Evolutionary conservation across 148 eudicot species (phyloP).

Genomic region (Limonium bicolor): DNA sequence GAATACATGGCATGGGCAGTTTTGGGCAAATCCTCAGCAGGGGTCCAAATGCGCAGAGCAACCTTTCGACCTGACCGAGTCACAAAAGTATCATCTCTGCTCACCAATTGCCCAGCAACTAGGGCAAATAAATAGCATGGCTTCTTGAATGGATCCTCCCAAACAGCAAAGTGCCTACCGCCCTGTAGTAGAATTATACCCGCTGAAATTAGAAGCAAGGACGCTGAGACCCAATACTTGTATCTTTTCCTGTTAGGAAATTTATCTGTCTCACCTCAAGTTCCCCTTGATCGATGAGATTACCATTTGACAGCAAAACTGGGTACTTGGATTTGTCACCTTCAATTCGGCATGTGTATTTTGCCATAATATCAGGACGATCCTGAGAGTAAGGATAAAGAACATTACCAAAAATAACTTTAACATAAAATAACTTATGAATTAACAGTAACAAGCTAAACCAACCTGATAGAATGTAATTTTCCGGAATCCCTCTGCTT

Average conservation of each 20-base stretch:
- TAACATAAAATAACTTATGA: neutral
- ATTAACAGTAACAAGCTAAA: neutral
- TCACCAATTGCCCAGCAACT: slow-evolving; percentile 88
- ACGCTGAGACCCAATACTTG: too few species aligned
- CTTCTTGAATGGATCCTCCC: slow-evolving; percentile 99
- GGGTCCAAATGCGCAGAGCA: slow-evolving; percentile 85
- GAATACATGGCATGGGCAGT: slow-evolving; percentile 98
- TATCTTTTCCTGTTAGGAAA: too few species aligned
- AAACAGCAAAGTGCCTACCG: slow-evolving; percentile 71
- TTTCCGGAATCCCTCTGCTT: slow-evolving; percentile 97
- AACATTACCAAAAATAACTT: neutral
- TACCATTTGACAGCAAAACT: slow-evolving; percentile 82
- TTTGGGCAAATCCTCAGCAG: slow-evolving; percentile 71
- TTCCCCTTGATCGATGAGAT: slow-evolving; percentile 83
- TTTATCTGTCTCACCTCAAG: slow-evolving; percentile 45
- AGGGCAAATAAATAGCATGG: slow-evolving; percentile 95
- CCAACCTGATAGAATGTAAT: slow-evolving; percentile 89
- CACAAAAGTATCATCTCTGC: slow-evolving; percentile 79
- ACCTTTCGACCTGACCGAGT: slow-evolving; percentile 92
- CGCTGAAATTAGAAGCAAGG: too few species aligned
- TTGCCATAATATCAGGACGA: slow-evolving; percentile 99
- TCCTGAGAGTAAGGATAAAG: slow-evolving; percentile 29
- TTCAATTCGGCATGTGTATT: slow-evolving; percentile 84
- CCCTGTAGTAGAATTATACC: too few species aligned
- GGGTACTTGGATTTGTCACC: slow-evolving; percentile 89